phyloP scores from a whole-genome alignment of 495 filamentous ascomycete genomes.

The Hyaloscypha hepaticicola region DNA sequence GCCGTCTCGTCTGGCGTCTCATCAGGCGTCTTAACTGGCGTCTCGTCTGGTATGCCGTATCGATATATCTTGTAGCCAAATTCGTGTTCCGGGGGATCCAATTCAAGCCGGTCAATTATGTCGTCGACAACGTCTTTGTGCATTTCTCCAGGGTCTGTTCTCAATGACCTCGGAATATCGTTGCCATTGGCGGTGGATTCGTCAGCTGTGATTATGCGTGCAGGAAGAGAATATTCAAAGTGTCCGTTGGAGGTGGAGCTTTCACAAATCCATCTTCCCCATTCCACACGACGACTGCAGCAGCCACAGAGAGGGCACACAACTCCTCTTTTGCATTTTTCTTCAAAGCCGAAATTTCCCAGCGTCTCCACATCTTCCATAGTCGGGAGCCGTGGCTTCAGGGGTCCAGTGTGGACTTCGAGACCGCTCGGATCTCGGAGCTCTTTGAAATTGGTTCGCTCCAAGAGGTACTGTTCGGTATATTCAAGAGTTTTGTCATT shows the following conservation, averaged over 20 bases:
- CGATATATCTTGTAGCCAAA: too few species aligned
- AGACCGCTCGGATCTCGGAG: too few species aligned
- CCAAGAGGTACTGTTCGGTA: slow-evolving; percentile 56
- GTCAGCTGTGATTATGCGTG: slow-evolving; percentile 7
- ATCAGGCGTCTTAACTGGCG: too few species aligned
- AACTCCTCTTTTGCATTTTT: slow-evolving; percentile 51
- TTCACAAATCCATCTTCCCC: slow-evolving; percentile 65
- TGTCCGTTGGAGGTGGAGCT: slow-evolving; percentile 49
- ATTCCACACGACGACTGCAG: slow-evolving; percentile 61
- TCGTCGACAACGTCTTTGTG: too few species aligned
- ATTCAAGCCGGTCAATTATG: too few species aligned
- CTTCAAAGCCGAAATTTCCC: slow-evolving; percentile 38
- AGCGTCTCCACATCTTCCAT: not conserved
- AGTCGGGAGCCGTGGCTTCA: slow-evolving; percentile 38
- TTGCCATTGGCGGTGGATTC: too few species aligned
- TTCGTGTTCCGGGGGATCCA: too few species aligned
- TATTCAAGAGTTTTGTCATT: slow-evolving; percentile 49
- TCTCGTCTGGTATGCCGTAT: too few species aligned
- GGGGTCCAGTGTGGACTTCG: slow-evolving; percentile 35
- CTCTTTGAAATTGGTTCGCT: slow-evolving; percentile 33
- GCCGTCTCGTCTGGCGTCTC: too few species aligned
- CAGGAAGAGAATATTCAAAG: slow-evolving; percentile 29
- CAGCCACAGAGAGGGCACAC: slow-evolving; percentile 69
- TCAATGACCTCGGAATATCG: too few species aligned
- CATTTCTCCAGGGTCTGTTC: too few species aligned